Conservation (phyloP, 768 basidiomycete genomes). For the Termitomyces sp. region DNA sequence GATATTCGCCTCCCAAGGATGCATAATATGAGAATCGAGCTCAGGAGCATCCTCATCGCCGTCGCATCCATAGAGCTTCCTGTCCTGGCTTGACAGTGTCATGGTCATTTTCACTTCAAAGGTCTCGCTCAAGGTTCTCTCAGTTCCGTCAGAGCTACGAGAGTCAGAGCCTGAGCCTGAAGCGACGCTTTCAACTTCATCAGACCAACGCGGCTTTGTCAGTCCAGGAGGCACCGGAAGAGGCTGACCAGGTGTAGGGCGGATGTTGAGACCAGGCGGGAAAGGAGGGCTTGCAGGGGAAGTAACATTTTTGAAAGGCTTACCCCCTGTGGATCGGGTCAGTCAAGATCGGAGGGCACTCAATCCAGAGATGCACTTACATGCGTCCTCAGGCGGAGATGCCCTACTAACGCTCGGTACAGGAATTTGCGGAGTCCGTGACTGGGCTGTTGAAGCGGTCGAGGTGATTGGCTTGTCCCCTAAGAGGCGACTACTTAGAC, state of each 20-base stretch:
- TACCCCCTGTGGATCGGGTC: constrained; percentile 2
- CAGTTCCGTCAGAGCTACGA: constrained; percentile 1
- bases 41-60: constrained; percentile 7
- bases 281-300: not conserved
- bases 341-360: not conserved
- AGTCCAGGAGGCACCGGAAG: constrained; percentile 13
- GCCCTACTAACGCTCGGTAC: not conserved
- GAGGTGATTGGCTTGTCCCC: constrained; percentile 19
- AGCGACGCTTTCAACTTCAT: constrained; percentile 4
- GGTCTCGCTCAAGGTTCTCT: constrained; percentile 3
- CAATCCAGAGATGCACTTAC: not conserved
- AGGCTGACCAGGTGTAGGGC: not conserved
- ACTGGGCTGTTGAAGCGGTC: not conserved
- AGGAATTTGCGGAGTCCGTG: not conserved
- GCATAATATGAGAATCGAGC: constrained; percentile 15
- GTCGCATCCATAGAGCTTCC: constrained; percentile 13
- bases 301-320: not conserved
- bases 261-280: constrained; percentile 12
- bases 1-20: constrained; percentile 18
- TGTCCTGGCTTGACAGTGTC: constrained; percentile 21
- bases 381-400: constrained; percentile 5
- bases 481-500: not conserved
- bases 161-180: constrained; percentile 6
- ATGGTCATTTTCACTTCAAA: constrained; percentile 15
- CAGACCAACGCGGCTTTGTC: constrained; percentile 4